A percentile compares a stretch with the other conserved stretches of the same genome.
phyloP scores from a whole-genome alignment of 176 grass and related monocot species.

The Triticum dicoccoides region DNA sequence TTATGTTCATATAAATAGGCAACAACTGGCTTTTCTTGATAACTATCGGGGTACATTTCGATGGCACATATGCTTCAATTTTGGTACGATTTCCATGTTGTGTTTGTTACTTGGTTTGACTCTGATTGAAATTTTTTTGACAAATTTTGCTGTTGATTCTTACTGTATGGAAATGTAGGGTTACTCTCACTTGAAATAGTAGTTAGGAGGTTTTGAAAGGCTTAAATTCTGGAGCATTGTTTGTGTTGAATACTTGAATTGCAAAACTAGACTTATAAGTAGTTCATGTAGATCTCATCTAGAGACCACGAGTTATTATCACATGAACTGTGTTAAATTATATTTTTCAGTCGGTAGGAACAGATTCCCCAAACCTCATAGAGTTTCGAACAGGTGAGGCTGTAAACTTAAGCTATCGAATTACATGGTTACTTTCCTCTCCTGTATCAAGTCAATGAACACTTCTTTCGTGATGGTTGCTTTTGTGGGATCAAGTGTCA shows the following conservation, averaged over 20 bases:
- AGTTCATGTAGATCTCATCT: neutral
- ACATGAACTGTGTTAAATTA: neutral
- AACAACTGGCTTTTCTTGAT: conserved; percentile 72
- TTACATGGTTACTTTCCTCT: neutral
- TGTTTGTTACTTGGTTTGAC: conserved; percentile 18
- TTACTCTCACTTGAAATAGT: conserved; percentile 7
- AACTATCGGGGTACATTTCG: conserved; percentile 89
- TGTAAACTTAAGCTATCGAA: conserved; percentile 1
- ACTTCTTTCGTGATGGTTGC: neutral
- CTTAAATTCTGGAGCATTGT: neutral
- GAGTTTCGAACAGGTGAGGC: neutral
- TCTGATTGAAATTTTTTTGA: neutral
- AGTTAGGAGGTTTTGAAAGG: neutral
- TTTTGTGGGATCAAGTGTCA: neutral
- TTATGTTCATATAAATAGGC: conserved; percentile 37
- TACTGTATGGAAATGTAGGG: neutral
- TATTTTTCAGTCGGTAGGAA: neutral
- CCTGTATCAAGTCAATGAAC: neutral
- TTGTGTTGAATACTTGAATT: neutral
- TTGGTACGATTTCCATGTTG: conserved; percentile 51
- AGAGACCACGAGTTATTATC: neutral
- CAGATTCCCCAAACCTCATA: neutral
- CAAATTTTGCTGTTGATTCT: neutral
- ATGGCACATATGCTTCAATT: conserved; percentile 99
- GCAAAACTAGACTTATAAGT: neutral